These are phyloP conservation scores for Magnaporthiopsis poae DNA, from an alignment of 2,329 filamentous ascomycete species.

Conservation along the genomic window DNA sequence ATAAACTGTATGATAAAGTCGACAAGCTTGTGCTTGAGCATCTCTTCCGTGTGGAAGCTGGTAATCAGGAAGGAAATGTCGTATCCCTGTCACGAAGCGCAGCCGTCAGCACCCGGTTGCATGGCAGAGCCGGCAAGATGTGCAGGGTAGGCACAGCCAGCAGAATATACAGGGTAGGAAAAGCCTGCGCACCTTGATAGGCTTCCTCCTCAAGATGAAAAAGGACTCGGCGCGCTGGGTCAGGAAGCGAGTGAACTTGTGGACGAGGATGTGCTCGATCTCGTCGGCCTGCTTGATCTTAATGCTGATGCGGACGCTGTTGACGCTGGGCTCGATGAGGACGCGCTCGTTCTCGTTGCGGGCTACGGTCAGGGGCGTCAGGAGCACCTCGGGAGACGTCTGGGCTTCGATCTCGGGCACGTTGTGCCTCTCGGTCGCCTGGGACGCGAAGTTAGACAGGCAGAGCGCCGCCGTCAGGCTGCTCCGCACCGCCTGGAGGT, in stretches of 20 bases:
- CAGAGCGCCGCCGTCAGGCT: conserved; percentile 89
- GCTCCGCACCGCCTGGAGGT: conserved; percentile 90
- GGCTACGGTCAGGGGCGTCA: conserved; percentile 82
- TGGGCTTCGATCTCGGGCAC: conserved; percentile 93
- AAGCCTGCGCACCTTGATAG: conserved; percentile 62
- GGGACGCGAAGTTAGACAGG: conserved; percentile 92
- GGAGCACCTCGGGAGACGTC: conserved; percentile 83
- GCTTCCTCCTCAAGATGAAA: conserved; percentile 90
- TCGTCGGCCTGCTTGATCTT: conserved; percentile 99
- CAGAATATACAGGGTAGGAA: neutral
- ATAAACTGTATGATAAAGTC: conserved; percentile 99
- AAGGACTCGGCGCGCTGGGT: conserved; percentile 94
- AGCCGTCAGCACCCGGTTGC: neutral
- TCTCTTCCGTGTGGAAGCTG: conserved; percentile 96
- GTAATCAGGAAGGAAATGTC: conserved; percentile 98
- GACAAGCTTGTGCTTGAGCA: conserved; percentile 97
- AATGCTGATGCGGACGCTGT: conserved; percentile 93
- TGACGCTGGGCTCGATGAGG: conserved; percentile 90
- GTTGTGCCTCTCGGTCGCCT: conserved; percentile 93
- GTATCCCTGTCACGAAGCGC: conserved; percentile 56
- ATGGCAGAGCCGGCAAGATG: neutral
- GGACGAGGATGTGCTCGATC: conserved; percentile 94
- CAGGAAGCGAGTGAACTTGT: conserved; percentile 96
- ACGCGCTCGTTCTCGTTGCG: conserved; percentile 97
- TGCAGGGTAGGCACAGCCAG: neutral